Evolutionary conservation across 106 monocot genomes (phyloP), one percentile per base, ranked within the genome.

Genomic region (Phalaenopsis equestris): DNA sequence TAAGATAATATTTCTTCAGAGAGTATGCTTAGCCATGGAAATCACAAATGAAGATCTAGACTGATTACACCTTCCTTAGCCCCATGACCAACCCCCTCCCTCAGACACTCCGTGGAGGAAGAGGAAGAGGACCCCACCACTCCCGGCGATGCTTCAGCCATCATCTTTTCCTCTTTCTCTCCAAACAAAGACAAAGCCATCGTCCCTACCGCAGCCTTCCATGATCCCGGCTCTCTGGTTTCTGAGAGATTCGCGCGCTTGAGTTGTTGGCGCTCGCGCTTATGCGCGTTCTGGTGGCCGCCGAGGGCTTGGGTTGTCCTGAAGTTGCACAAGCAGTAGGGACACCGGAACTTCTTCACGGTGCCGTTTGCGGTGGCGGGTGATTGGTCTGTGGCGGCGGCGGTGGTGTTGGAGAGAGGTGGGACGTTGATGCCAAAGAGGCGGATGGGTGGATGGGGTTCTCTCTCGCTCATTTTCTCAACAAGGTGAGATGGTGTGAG

Each of bases 281-380:
- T 94, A 86, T 90, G 88, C 45, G 86, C 91, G 74, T 90, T 91
- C 61, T 88, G 86, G 86, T 94, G 84, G 15, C 88, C 94, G 68
- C 94, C 94, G 61, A 94, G 89, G 11, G 94, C 94, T 45, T 94
- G 94, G 15, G 92, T 92, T 1, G 92, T 95, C 9, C 92, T 90
- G 84, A 95, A 95, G 78, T 86, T 90, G 14, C 95, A 85, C 80
- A 81, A 84, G 87, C 95, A 95, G 88, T 95, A 95, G 79, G 90
- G 95, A 83, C 95, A 95, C 84, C 90, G 90, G 84, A 95, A 95
- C 70, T 70, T 70, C 38, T 39, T 70, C 37, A 0, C 0, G 37
- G 23, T 11, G 37, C 14, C 70, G 7, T 70, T 39, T 10, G 70
- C 0, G 8, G 75, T 4, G 14, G 75, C 0, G 3, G 37, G 9